phyloP scores from a whole-genome alignment of 2,329 filamentous ascomycete species.

The Gaeumannomyces sp. region DNA sequence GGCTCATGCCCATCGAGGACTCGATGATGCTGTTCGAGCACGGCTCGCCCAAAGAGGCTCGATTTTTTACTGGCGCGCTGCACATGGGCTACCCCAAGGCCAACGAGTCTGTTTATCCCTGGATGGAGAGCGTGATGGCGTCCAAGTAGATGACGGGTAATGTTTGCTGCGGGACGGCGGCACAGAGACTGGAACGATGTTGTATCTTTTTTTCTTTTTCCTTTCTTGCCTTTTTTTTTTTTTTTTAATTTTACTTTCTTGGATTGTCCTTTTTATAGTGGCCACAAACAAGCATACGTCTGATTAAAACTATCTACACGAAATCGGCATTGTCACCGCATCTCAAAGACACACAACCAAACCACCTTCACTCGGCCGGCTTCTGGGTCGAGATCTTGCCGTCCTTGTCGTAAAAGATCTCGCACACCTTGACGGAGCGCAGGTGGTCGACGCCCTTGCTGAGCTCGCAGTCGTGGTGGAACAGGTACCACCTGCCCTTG shows the following conservation, averaged over 20 bases:
- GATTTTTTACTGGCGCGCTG: slow-evolving; percentile 54
- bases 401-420: slow-evolving; percentile 64
- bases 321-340: too few relatives aligned
- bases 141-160: slow-evolving; percentile 17
- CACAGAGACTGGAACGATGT: neutral
- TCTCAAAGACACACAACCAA: too few relatives aligned
- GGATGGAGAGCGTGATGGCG: slow-evolving; percentile 52
- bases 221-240: neutral
- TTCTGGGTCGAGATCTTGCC: slow-evolving; percentile 51
- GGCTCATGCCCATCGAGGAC: slow-evolving; percentile 63
- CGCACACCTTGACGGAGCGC: slow-evolving; percentile 66
- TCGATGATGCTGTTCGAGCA: slow-evolving; percentile 59
- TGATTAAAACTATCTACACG: too few relatives aligned
- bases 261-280: neutral
- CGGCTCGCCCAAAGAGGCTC: slow-evolving; percentile 58
- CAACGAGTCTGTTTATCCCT: slow-evolving; percentile 51
- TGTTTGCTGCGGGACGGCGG: too few relatives aligned
- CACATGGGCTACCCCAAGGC: slow-evolving; percentile 65
- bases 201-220: neutral
- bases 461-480: slow-evolving; percentile 68
- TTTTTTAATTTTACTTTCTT: neutral
- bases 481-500: slow-evolving; percentile 64
- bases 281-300: too few relatives aligned
- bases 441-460: slow-evolving; percentile 65
- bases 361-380: slow-evolving; percentile 19